These are phyloP conservation scores for Hydnum rufescens DNA, from an alignment of 768 basidiomycete species.

Conservation along the genomic window DNA sequence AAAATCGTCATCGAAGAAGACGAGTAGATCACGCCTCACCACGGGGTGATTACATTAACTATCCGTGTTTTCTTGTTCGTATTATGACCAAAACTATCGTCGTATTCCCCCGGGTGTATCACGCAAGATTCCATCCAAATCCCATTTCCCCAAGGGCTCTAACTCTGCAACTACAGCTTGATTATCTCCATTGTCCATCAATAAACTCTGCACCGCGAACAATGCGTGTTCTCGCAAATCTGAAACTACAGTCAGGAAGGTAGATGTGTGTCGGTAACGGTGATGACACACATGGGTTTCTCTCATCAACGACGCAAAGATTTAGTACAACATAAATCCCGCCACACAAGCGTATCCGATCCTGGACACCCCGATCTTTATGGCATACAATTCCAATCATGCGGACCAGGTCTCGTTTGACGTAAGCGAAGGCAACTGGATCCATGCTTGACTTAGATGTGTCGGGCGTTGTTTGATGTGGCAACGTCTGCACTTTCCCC, in stretches of 20 bases:
- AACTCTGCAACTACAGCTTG: slow-evolving; percentile 61
- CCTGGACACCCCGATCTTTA: slow-evolving; percentile 44
- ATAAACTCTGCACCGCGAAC: slow-evolving; percentile 58
- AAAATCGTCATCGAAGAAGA: no score
- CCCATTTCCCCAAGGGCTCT: slow-evolving; percentile 40
- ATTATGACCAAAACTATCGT: no score
- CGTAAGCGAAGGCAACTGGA: slow-evolving; percentile 49
- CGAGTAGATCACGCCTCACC: no score
- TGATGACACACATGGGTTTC: slow-evolving; percentile 88
- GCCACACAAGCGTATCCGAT: slow-evolving; percentile 44
- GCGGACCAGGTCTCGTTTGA: slow-evolving; percentile 82
- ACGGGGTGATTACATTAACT: no score
- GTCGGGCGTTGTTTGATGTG: slow-evolving; percentile 6
- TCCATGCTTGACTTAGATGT: slow-evolving; percentile 14
- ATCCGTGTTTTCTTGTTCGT: no score
- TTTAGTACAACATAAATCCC: slow-evolving; percentile 74
- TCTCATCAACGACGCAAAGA: slow-evolving; percentile 74
- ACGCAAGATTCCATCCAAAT: slow-evolving; percentile 33
- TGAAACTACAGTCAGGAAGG: no score
- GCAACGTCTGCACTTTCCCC: slow-evolving; percentile 33
- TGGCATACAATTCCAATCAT: slow-evolving; percentile 63
- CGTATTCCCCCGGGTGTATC: slow-evolving; percentile 21
- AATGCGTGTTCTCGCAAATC: slow-evolving; percentile 87
- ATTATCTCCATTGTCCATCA: slow-evolving; percentile 58
- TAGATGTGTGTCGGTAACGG: no score